phyloP scores from a whole-genome alignment of 208 protist species.

The Trypanosoma mega region DNA sequence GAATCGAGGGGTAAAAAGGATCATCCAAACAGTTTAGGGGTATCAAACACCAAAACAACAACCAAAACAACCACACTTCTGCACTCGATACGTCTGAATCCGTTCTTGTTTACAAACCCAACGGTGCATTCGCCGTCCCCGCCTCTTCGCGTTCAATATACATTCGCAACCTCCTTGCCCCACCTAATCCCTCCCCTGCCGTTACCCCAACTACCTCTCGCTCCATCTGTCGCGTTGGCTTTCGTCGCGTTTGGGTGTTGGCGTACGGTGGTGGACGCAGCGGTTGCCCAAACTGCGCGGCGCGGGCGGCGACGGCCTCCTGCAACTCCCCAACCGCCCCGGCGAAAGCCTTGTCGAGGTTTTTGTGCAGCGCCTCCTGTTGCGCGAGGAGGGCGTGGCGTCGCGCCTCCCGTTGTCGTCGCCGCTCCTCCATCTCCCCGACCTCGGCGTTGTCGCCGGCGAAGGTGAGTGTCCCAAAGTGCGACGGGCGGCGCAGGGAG shows the following conservation, averaged over 20 bases:
- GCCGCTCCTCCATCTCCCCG: slow-evolving; percentile 36
- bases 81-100: too few relatives aligned
- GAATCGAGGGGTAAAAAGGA: too few relatives aligned
- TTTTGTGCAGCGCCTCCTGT: slow-evolving; percentile 39
- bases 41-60: too few relatives aligned
- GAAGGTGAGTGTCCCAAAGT: slow-evolving; percentile 55
- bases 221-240: not conserved
- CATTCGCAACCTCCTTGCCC: not conserved
- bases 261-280: too few relatives aligned
- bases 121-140: not conserved
- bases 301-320: too few relatives aligned
- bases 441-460: slow-evolving; percentile 35
- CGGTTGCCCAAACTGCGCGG: too few relatives aligned
- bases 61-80: too few relatives aligned
- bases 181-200: too few relatives aligned
- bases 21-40: too few relatives aligned
- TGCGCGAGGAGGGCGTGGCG: slow-evolving; percentile 39
- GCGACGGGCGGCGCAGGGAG: slow-evolving; percentile 12
- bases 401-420: slow-evolving; percentile 34
- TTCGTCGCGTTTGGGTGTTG: not conserved
- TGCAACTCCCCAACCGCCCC: slow-evolving; percentile 6
- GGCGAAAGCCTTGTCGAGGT: slow-evolving; percentile 9
- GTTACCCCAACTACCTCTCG: too few relatives aligned
- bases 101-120: too few relatives aligned
- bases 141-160: not conserved